Conservation (phyloP, 2,329 filamentous ascomycete genomes). For the Coniochaeta sp. region DNA sequence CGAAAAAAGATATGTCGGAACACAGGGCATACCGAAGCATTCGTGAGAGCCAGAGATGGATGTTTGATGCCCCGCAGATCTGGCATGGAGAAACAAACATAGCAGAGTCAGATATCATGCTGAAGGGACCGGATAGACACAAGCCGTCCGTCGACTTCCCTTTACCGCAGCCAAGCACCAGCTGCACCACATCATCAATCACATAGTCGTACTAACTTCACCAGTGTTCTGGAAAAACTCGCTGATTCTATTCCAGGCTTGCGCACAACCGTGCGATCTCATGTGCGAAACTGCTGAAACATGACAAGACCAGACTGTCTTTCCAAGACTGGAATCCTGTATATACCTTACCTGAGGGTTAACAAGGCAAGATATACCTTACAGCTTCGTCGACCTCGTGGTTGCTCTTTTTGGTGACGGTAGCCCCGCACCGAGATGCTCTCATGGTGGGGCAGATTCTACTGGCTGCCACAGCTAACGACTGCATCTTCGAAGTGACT, state of each 20-base stretch:
- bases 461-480: too few species aligned
- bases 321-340: not conserved
- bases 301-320: not conserved
- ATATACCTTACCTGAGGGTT: not conserved
- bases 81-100: slow-evolving; percentile 5
- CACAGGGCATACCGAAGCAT: too few species aligned
- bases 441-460: too few species aligned
- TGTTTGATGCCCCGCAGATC: slow-evolving; percentile 12
- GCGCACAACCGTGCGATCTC: not conserved
- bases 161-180: not conserved
- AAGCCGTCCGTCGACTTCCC: not conserved
- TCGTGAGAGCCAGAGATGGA: not conserved
- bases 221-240: not conserved
- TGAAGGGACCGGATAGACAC: not conserved
- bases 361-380: too few species aligned
- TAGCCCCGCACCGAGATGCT: too few species aligned
- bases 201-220: not conserved
- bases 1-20: not conserved
- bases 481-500: too few species aligned
- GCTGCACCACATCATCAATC: not conserved
- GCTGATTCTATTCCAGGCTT: not conserved
- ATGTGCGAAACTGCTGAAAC: not conserved
- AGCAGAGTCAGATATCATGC: not conserved
- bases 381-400: too few species aligned
- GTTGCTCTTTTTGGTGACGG: too few species aligned